Conservation (phyloP, 139 green algal genomes). For the Closterium sp. region DNA sequence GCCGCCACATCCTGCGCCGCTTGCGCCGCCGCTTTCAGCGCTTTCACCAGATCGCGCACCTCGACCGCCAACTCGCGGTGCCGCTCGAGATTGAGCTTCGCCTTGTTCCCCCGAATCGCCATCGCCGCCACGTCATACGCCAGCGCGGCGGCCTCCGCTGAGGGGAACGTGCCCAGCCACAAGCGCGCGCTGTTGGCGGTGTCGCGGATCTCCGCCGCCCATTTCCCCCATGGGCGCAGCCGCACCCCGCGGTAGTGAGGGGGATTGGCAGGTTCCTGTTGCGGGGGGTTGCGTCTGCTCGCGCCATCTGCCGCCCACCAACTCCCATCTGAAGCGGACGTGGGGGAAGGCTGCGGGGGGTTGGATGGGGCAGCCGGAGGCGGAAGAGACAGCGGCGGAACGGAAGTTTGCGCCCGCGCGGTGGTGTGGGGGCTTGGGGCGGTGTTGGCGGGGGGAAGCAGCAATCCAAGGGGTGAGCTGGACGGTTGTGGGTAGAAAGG, state of each 20-base stretch:
- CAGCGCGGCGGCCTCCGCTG: constrained; percentile 85
- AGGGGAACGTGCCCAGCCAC: constrained; percentile 97
- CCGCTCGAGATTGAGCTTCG: constrained; percentile 81
- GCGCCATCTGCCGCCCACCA: not conserved
- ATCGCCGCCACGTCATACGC: constrained; percentile 90
- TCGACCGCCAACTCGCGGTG: not conserved
- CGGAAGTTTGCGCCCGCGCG: not conserved
- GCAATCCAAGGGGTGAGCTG: not conserved
- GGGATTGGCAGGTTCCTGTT: not conserved
- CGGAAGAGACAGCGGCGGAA: not conserved
- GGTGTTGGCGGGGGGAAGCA: not conserved
- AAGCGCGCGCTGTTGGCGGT: constrained; percentile 72
- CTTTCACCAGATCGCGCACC: not conserved
- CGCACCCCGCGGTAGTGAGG: constrained; percentile 84
- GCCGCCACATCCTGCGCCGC: not conserved
- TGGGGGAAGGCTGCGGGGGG: not conserved
- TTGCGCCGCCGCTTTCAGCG: not conserved
- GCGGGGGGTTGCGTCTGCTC: not conserved
- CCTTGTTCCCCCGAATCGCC: constrained; percentile 76
- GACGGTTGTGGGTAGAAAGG: not conserved
- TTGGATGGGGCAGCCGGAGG: too few species aligned
- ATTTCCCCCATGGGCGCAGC: constrained; percentile 95
- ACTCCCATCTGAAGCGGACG: not conserved
- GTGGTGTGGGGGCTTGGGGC: not conserved
- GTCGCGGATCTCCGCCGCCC: constrained; percentile 96